Conservation (phyloP, 2,329 filamentous ascomycete species). For the Sporothrix inflata region DNA sequence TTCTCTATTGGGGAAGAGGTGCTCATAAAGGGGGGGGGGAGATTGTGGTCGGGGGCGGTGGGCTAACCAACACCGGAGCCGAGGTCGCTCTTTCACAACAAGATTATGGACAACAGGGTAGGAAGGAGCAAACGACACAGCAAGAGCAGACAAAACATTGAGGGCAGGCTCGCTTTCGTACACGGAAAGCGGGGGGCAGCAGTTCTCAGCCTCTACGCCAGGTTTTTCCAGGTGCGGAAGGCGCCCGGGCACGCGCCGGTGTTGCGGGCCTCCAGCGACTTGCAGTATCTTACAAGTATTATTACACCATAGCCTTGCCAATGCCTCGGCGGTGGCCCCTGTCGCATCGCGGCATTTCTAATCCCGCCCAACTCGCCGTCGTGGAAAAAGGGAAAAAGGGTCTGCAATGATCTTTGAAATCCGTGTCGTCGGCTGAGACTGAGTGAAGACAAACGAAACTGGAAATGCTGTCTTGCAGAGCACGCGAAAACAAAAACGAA, state of each 20-base stretch:
- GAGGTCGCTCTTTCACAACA: conserved; percentile 16
- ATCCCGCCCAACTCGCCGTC: background rate
- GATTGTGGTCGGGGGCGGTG: background rate
- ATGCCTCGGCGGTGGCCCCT: background rate
- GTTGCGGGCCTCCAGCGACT: background rate
- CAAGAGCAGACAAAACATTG: too few relatives aligned
- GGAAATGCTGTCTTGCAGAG: too few relatives aligned
- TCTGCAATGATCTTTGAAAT: background rate
- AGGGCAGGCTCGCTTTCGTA: too few relatives aligned
- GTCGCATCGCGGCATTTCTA: background rate
- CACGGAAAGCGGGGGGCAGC: background rate
- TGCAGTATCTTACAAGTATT: background rate
- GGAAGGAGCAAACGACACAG: background rate
- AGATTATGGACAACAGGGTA: background rate
- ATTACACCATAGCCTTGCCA: background rate
- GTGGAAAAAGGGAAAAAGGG: background rate
- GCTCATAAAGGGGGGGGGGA: background rate
- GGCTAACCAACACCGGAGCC: background rate
- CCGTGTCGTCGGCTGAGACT: too few relatives aligned
- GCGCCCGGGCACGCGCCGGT: conserved; percentile 3
- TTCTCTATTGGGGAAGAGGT: background rate
- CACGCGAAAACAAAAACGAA: too few relatives aligned
- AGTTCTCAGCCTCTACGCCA: background rate
- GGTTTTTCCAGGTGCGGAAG: background rate
- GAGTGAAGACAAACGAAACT: too few relatives aligned